Percentiles rank a stretch among this genome's conserved stretches.
Conservation (phyloP, 2,329 filamentous ascomycete species). For the Chlorencoelia australis region DNA sequence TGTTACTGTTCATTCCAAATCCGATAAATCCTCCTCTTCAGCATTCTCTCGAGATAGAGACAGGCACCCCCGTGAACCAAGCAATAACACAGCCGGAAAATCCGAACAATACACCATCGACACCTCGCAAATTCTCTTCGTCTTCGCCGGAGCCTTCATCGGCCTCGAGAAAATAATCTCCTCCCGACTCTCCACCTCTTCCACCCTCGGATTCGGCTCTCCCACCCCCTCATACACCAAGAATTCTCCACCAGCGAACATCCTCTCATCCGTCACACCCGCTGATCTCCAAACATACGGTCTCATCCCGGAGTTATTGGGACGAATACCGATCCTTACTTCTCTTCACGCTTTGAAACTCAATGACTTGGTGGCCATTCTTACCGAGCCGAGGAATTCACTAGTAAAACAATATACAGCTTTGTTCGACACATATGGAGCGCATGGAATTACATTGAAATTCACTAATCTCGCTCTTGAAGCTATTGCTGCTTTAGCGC, state of each 20-base stretch:
- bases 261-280: constrained; percentile 51
- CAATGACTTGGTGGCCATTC: constrained; percentile 66
- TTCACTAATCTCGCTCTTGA: constrained; percentile 78
- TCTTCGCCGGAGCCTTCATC: constrained; percentile 92
- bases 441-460: constrained; percentile 60
- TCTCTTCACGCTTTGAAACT: constrained; percentile 67
- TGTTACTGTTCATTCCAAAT: constrained; percentile 82
- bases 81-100: constrained; percentile 14
- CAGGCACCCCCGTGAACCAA: constrained; percentile 11
- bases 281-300: constrained; percentile 75
- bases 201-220: constrained; percentile 84
- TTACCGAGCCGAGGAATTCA: constrained; percentile 86
- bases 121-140: constrained; percentile 94
- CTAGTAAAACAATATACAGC: constrained; percentile 82
- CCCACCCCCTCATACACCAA: constrained; percentile 55
- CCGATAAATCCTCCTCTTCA: constrained; percentile 35
- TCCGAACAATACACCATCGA: constrained; percentile 59
- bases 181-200: constrained; percentile 72
- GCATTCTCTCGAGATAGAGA: constrained; percentile 21
- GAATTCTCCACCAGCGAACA: constrained; percentile 3
- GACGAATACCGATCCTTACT: constrained; percentile 84
- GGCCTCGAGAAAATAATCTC: constrained; percentile 82
- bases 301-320: constrained; percentile 90
- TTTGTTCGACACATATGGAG: constrained; percentile 66
- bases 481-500: constrained; percentile 55